Conservation (phyloP, 371 early-diverging fungal genomes). For the Fennellomyces sp. region DNA sequence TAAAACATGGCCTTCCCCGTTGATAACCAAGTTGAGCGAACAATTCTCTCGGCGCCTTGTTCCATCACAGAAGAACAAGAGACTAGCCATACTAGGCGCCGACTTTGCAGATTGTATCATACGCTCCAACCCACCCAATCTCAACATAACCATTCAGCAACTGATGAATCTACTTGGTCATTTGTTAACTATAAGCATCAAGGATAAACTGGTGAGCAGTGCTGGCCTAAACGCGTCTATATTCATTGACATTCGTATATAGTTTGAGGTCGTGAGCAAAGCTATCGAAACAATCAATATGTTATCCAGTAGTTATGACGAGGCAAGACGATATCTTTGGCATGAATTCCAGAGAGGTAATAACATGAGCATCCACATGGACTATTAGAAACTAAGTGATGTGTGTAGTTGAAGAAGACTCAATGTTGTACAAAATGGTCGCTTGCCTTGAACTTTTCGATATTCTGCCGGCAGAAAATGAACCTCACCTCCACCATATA, state of each 20-base stretch:
- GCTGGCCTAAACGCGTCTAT: background rate
- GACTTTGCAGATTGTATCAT: background rate
- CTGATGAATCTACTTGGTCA: background rate
- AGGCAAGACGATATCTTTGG: background rate
- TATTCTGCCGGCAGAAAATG: background rate
- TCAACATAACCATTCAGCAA: background rate
- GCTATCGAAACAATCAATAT: background rate
- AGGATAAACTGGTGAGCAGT: background rate
- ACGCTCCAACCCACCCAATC: background rate
- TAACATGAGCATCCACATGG: background rate
- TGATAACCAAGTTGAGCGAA: background rate
- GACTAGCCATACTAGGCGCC: background rate
- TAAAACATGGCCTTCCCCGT: no score
- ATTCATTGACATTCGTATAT: background rate
- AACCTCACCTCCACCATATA: background rate
- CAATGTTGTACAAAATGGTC: background rate
- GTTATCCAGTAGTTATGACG: background rate
- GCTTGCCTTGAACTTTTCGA: background rate
- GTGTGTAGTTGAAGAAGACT: background rate
- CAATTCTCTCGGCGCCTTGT: background rate
- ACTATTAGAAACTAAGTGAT: background rate
- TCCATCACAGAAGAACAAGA: background rate
- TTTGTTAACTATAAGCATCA: background rate
- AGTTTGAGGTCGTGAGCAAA: background rate
- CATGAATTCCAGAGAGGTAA: background rate